Evolutionary conservation across 1,284 basidiomycete genomes (phyloP).

Genomic region (Papiliotrema nemorosa): DNA sequence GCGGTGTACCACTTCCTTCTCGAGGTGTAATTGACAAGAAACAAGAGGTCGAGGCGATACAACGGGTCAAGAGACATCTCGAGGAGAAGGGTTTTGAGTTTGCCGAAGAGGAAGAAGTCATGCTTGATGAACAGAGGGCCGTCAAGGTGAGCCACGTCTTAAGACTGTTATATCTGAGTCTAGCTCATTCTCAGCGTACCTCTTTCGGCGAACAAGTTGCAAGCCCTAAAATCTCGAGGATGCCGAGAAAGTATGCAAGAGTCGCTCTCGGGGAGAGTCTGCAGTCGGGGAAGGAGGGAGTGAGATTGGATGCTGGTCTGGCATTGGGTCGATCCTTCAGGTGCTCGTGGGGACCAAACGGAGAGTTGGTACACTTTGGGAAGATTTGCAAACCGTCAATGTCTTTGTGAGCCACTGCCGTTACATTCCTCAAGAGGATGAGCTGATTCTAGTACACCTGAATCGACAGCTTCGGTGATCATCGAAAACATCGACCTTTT

Average conservation of each 20-base stretch:
- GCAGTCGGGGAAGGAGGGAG: conserved; percentile 58
- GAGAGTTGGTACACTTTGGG: conserved; percentile 71
- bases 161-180: background rate
- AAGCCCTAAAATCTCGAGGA: conserved; percentile 60
- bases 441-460: conserved; percentile 25
- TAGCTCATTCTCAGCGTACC: conserved; percentile 54
- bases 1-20: conserved; percentile 43
- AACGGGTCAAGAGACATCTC: conserved; percentile 8
- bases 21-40: background rate
- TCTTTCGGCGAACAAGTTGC: conserved; percentile 67
- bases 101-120: conserved; percentile 72
- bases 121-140: conserved; percentile 57
- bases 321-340: conserved; percentile 84
- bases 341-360: conserved; percentile 83
- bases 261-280: conserved; percentile 34
- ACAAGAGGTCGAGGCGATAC: background rate
- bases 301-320: conserved; percentile 74
- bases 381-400: conserved; percentile 59
- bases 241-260: conserved; percentile 39
- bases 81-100: conserved; percentile 50
- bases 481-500: conserved; percentile 31
- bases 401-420: conserved; percentile 26
- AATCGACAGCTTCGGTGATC: conserved; percentile 21
- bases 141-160: conserved; percentile 53
- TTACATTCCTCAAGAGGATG: conserved; percentile 9